Evolutionary conservation across 129 eudicot species (phyloP).

Genomic region (Pulicaria dysenterica): DNA sequence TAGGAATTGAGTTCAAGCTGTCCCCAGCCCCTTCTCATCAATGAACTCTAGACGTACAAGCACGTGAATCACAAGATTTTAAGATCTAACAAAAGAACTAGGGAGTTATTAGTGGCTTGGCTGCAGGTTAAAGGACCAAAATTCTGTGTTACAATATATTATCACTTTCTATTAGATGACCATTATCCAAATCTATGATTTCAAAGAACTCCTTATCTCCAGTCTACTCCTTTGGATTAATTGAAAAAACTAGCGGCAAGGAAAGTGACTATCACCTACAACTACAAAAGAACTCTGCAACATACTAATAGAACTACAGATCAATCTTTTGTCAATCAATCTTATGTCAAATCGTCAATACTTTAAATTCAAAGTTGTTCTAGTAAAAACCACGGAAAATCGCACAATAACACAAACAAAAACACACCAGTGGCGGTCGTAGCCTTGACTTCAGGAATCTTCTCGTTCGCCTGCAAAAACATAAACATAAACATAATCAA

Average conservation of each 20-base stretch:
- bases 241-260: not conserved
- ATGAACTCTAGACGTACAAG: no score
- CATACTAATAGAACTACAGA: not conserved
- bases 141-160: not conserved
- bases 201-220: constrained; percentile 1
- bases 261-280: not conserved
- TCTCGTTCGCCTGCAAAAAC: constrained; percentile 33
- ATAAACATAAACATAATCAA: not conserved
- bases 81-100: not conserved
- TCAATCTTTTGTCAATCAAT: constrained; percentile 11
- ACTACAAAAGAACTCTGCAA: not conserved
- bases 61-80: not conserved
- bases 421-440: constrained; percentile 27
- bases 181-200: not conserved
- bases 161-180: not conserved
- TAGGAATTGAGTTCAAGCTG: no score
- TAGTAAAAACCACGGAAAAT: not conserved
- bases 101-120: not conserved
- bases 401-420: not conserved
- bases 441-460: constrained; percentile 27
- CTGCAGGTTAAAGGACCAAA: not conserved
- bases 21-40: no score
- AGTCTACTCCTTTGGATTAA: not conserved
- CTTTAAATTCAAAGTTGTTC: no score
- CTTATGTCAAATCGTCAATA: not conserved